Evolutionary conservation across 1,284 basidiomycete genomes (phyloP).

Genomic region (Cryptococcus neoformans): DNA sequence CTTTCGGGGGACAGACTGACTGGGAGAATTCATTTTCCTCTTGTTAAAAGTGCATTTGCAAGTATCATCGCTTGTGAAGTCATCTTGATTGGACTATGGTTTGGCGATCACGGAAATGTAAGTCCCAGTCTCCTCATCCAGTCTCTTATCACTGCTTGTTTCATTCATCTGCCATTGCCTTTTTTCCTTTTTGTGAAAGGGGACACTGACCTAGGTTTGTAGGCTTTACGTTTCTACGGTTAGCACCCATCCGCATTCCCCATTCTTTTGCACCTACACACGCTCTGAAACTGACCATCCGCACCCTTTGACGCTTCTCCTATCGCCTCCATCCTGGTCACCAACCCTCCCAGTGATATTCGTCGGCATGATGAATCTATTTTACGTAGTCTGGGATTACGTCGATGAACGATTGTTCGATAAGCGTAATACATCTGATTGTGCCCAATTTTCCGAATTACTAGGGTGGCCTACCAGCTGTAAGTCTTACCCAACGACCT

Average conservation of each 20-base stretch:
- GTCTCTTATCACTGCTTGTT: background rate
- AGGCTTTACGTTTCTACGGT: conserved; percentile 48
- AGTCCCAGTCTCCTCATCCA: conserved; percentile 5
- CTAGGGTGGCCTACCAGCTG: conserved; percentile 42
- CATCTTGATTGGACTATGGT: conserved; percentile 49
- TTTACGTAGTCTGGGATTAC: conserved; percentile 50
- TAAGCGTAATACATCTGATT: conserved; percentile 47
- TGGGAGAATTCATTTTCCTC: background rate
- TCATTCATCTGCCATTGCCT: no score
- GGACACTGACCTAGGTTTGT: background rate
- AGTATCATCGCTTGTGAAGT: conserved; percentile 44
- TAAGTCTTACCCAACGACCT: conserved; percentile 10
- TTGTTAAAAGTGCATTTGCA: conserved; percentile 34
- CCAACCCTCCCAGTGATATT: conserved; percentile 19
- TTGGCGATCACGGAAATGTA: conserved; percentile 48
- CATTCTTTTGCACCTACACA: no score
- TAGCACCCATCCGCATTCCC: background rate
- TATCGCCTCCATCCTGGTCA: no score
- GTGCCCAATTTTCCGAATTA: conserved; percentile 43
- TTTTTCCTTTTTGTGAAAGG: background rate
- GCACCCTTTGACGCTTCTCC: no score
- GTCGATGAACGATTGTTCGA: conserved; percentile 47
- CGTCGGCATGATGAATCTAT: conserved; percentile 45
- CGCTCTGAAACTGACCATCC: no score
- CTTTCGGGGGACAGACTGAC: background rate